These are phyloP conservation scores for Ophiostoma populinum DNA, from an alignment of 2,329 filamentous ascomycete genomes.

Conservation along the genomic window DNA sequence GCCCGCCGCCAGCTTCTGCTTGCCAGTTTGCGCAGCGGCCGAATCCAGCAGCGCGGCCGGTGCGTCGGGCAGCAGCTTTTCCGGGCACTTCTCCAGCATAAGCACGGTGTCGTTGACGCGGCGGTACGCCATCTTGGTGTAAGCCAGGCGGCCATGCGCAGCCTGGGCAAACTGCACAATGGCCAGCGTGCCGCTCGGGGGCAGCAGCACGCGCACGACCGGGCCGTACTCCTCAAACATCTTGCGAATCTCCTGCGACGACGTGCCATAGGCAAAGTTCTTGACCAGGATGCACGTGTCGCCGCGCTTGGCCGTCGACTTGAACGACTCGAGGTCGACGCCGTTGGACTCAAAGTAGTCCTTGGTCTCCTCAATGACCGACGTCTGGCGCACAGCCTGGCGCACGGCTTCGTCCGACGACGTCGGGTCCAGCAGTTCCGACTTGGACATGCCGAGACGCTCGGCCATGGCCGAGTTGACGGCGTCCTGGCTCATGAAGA, in stretches of 20 bases:
- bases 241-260: conserved; percentile 57
- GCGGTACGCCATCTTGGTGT: conserved; percentile 71
- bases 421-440: conserved; percentile 85
- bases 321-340: conserved; percentile 84
- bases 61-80: conserved; percentile 56
- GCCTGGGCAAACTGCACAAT: conserved; percentile 76
- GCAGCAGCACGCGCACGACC: conserved; percentile 72
- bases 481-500: conserved; percentile 97
- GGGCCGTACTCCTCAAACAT: conserved; percentile 77
- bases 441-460: conserved; percentile 76
- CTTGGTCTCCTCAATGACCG: conserved; percentile 92
- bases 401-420: conserved; percentile 88
- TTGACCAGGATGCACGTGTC: conserved; percentile 83
- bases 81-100: conserved; percentile 86
- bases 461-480: conserved; percentile 80
- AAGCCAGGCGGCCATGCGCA: conserved; percentile 66
- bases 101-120: conserved; percentile 82
- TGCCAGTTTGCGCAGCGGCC: conserved; percentile 1
- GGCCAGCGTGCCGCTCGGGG: conserved; percentile 80
- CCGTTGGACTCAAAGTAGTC: conserved; percentile 76
- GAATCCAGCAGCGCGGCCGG: conserved; percentile 18
- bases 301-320: conserved; percentile 55
- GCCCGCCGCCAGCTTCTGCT: conserved; percentile 9
- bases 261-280: conserved; percentile 79
- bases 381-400: conserved; percentile 81